Percentiles rank a stretch among this genome's conserved stretches.
phyloP scores from a whole-genome alignment of 768 basidiomycete genomes.

The Russula sp. region DNA sequence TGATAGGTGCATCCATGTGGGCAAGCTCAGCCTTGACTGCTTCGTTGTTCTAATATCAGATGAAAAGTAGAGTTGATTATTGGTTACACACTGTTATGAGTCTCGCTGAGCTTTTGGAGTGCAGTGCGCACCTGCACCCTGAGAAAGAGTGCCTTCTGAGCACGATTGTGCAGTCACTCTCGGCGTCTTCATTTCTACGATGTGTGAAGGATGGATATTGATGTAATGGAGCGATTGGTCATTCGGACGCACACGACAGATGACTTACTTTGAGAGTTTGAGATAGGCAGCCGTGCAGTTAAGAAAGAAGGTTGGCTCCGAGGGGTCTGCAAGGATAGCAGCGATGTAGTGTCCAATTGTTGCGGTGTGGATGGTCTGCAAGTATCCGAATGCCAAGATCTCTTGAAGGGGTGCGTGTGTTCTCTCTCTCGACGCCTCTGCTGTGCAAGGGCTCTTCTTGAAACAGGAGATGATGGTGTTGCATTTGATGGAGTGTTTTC shows the following conservation, averaged over 20 bases:
- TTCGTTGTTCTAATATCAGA: conserved; percentile 42
- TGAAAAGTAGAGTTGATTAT: neutral
- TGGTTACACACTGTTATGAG: conserved; percentile 53
- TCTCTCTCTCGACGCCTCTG: no score
- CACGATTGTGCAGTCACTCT: conserved; percentile 58
- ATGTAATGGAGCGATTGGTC: neutral
- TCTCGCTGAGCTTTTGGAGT: conserved; percentile 54
- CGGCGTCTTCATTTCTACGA: conserved; percentile 28
- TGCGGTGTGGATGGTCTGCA: no score
- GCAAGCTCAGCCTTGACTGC: conserved; percentile 61
- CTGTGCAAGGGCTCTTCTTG: no score
- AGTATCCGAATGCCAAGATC: no score
- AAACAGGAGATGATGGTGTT: no score
- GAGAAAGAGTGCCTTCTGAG: conserved; percentile 75
- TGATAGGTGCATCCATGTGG: conserved; percentile 45
- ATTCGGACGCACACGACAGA: conserved; percentile 8
- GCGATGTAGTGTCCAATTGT: conserved; percentile 86
- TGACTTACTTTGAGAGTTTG: conserved; percentile 91
- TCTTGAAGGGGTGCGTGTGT: no score
- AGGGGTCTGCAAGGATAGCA: conserved; percentile 70
- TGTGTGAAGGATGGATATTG: neutral
- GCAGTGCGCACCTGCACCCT: conserved; percentile 68
- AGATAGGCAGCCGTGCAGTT: conserved; percentile 92
- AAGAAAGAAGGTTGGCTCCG: conserved; percentile 73
- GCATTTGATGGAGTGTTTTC: no score